These are phyloP conservation scores for Globisporangium lucens DNA, from an alignment of 352 stramenopile species.

Conservation along the genomic window DNA sequence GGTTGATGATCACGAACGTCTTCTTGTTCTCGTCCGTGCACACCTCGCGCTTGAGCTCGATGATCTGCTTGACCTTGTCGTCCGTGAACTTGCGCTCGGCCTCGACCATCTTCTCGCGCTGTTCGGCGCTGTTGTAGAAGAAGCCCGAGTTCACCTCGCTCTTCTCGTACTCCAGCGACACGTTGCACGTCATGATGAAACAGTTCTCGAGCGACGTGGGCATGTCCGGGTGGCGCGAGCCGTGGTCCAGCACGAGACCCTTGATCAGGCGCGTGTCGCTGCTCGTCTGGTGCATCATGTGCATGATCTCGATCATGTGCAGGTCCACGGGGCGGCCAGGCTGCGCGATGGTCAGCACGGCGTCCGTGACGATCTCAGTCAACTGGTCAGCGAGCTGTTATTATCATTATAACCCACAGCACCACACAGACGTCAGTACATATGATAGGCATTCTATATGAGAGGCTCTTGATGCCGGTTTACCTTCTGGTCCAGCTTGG, in stretches of 20 bases:
- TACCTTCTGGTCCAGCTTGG: conserved; percentile 95
- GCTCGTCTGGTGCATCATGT: conserved; percentile 97
- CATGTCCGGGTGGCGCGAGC: conserved; percentile 99
- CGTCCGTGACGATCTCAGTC: conserved; percentile 96
- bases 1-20: conserved; percentile 99
- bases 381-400: conserved; percentile 83
- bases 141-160: conserved; percentile 98
- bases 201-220: conserved; percentile 95
- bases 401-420: conserved; percentile 8
- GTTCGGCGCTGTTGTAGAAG: conserved; percentile 98
- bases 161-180: conserved; percentile 99
- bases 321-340: conserved; percentile 91
- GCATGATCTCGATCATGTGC: conserved; percentile 99
- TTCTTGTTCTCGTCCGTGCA: conserved; percentile 96
- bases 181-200: conserved; percentile 99
- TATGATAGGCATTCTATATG: not conserved
- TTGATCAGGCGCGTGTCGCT: conserved; percentile 94
- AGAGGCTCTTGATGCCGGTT: not conserved
- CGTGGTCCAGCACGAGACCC: conserved; percentile 98
- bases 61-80: conserved; percentile 96
- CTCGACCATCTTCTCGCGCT: conserved; percentile 98
- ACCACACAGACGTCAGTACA: conserved; percentile 5
- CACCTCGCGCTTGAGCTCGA: conserved; percentile 98
- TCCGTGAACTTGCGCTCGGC: conserved; percentile 94
- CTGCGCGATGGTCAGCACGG: conserved; percentile 93